Conservation (phyloP, 2,329 filamentous ascomycete genomes). For the Alternaria ventricosa region DNA sequence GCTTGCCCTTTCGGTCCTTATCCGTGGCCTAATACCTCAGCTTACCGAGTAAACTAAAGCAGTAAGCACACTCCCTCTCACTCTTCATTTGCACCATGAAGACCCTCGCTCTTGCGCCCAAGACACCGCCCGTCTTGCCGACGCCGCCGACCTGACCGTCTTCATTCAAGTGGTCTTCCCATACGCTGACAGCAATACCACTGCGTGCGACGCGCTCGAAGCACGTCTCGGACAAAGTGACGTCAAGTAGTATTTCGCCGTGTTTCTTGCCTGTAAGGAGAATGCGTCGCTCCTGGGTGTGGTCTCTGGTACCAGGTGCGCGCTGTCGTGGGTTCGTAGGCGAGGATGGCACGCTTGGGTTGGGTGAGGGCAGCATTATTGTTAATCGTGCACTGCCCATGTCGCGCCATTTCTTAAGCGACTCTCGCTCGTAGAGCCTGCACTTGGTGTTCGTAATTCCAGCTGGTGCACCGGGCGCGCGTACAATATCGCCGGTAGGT, state of each 20-base stretch:
- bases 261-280: constrained; percentile 76
- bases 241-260: constrained; percentile 76
- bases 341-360: constrained; percentile 55
- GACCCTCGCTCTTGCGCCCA: constrained; percentile 61
- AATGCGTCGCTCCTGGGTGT: constrained; percentile 79
- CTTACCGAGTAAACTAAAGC: constrained; percentile 58
- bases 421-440: constrained; percentile 80
- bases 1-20: neutral
- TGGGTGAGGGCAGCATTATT: constrained; percentile 73
- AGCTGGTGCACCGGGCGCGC: constrained; percentile 56
- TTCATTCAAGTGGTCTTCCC: constrained; percentile 64
- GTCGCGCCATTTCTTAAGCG: constrained; percentile 83
- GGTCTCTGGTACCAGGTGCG: constrained; percentile 47
- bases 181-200: constrained; percentile 87
- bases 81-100: constrained; percentile 68
- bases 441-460: constrained; percentile 84
- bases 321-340: constrained; percentile 36
- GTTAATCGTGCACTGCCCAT: constrained; percentile 84
- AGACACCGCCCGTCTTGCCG: constrained; percentile 63
- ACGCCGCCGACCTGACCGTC: constrained; percentile 67
- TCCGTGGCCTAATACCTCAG: constrained; percentile 50
- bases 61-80: constrained; percentile 58
- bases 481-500: constrained; percentile 31
- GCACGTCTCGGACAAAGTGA: constrained; percentile 81
- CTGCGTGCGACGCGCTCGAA: constrained; percentile 84